These are phyloP conservation scores for Bidens hawaiensis DNA, from an alignment of 140 eudicot genomes.

Conservation along the genomic window DNA sequence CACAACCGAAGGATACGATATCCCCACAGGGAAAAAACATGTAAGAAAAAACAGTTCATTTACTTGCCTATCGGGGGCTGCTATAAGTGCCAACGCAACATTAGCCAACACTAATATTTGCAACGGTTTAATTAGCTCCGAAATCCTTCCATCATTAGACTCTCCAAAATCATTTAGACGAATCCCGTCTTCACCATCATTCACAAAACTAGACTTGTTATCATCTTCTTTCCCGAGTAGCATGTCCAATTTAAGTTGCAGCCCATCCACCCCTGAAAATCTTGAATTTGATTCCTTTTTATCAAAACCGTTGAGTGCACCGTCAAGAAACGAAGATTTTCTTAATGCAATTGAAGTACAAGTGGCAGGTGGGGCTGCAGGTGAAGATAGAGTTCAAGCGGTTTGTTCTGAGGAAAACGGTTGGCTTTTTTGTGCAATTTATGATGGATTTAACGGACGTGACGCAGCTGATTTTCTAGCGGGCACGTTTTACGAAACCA, in stretches of 20 bases:
- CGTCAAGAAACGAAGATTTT: slow-evolving; percentile 72
- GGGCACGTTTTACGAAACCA: slow-evolving; percentile 82
- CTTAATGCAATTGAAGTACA: slow-evolving; percentile 77
- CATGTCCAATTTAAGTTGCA: slow-evolving; percentile 75
- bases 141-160: slow-evolving; percentile 82
- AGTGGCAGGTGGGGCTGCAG: slow-evolving; percentile 99
- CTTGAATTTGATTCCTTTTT: slow-evolving; percentile 61
- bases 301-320: slow-evolving; percentile 56
- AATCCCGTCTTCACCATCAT: slow-evolving; percentile 85
- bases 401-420: slow-evolving; percentile 97
- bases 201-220: slow-evolving; percentile 67
- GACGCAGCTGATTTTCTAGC: slow-evolving; percentile 98
- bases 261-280: slow-evolving; percentile 67
- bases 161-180: slow-evolving; percentile 85
- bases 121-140: slow-evolving; percentile 83
- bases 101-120: slow-evolving; percentile 91
- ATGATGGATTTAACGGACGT: slow-evolving; percentile 96
- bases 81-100: slow-evolving; percentile 87
- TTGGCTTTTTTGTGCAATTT: slow-evolving; percentile 84
- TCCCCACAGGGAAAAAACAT: slow-evolving; percentile 43
- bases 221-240: slow-evolving; percentile 83
- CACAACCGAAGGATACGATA: slow-evolving; percentile 44
- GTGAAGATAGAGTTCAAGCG: slow-evolving; percentile 95
- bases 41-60: slow-evolving; percentile 63
- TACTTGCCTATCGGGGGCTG: slow-evolving; percentile 92